Conservation (phyloP, 2,329 filamentous ascomycete species). For the Davidsoniella australis region DNA sequence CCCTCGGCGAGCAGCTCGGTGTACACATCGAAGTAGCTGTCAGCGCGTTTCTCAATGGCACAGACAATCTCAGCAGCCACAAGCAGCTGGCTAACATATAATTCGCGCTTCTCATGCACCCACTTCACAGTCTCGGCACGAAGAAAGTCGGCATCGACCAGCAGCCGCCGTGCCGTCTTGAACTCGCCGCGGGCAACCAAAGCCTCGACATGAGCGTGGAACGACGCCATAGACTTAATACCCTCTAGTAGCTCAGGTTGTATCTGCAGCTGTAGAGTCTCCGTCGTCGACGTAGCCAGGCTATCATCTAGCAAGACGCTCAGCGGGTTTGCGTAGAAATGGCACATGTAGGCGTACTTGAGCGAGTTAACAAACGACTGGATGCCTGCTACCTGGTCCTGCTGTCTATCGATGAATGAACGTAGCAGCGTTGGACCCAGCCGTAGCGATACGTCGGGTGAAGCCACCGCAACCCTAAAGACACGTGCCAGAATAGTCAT, state of each 20-base stretch:
- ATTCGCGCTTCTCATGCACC: background rate
- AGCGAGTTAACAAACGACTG: conserved; percentile 54
- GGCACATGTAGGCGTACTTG: conserved; percentile 74
- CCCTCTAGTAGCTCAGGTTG: conserved; percentile 48
- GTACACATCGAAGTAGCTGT: conserved; percentile 24
- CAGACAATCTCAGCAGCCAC: conserved; percentile 7
- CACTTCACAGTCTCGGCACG: background rate
- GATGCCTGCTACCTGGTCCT: conserved; percentile 60
- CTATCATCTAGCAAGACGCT: conserved; percentile 38
- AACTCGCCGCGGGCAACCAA: conserved; percentile 5
- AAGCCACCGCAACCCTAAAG: conserved; percentile 47
- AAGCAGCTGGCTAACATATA: conserved; percentile 4
- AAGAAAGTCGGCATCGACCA: conserved; percentile 4
- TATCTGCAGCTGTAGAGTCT: conserved; percentile 21
- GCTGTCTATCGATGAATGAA: conserved; percentile 52
- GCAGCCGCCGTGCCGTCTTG: background rate
- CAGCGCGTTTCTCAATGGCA: conserved; percentile 6
- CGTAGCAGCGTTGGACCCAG: conserved; percentile 47
- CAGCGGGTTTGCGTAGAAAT: conserved; percentile 65
- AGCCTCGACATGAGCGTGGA: conserved; percentile 24
- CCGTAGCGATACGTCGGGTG: conserved; percentile 36
- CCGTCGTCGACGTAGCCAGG: conserved; percentile 13
- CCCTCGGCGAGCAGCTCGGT: conserved; percentile 41
- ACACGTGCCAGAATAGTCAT: conserved; percentile 55
- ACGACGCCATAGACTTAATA: conserved; percentile 51